A percentile compares a stretch with the other conserved stretches of the same genome.
Evolutionary conservation across 306 rosid species (phyloP).

Genomic region (Benincasa hispida): DNA sequence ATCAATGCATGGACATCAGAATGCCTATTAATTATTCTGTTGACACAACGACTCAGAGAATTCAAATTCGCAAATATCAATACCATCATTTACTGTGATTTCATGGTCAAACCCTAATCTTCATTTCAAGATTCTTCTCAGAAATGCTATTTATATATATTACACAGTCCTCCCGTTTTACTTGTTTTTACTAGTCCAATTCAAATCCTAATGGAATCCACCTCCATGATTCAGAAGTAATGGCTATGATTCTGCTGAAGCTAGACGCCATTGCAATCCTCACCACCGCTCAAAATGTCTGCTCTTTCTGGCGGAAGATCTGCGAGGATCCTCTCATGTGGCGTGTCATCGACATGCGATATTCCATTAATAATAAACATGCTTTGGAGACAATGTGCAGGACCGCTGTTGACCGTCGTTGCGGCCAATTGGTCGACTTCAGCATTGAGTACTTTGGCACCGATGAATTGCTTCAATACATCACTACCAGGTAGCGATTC

Average conservation of each 20-base stretch:
- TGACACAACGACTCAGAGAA: too few species aligned
- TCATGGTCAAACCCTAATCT: too few species aligned
- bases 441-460: neutral
- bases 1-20: too few species aligned
- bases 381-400: too few species aligned
- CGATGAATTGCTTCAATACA: neutral
- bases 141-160: too few species aligned
- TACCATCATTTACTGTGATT: too few species aligned
- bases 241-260: slow-evolving; percentile 21
- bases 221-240: neutral
- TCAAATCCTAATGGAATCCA: neutral
- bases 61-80: too few species aligned
- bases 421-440: slow-evolving; percentile 23
- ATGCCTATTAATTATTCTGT: too few species aligned
- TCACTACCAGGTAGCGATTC: neutral
- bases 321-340: slow-evolving; percentile 32
- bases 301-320: slow-evolving; percentile 37
- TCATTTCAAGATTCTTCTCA: too few species aligned
- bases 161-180: too few species aligned
- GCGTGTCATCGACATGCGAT: slow-evolving; percentile 24
- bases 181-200: neutral
- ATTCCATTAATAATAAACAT: too few species aligned
- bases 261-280: slow-evolving; percentile 29
- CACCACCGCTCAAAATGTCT: slow-evolving; percentile 21
- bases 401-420: slow-evolving; percentile 24